Conservation (phyloP, 495 filamentous ascomycete genomes). For the Podospora didyma region DNA sequence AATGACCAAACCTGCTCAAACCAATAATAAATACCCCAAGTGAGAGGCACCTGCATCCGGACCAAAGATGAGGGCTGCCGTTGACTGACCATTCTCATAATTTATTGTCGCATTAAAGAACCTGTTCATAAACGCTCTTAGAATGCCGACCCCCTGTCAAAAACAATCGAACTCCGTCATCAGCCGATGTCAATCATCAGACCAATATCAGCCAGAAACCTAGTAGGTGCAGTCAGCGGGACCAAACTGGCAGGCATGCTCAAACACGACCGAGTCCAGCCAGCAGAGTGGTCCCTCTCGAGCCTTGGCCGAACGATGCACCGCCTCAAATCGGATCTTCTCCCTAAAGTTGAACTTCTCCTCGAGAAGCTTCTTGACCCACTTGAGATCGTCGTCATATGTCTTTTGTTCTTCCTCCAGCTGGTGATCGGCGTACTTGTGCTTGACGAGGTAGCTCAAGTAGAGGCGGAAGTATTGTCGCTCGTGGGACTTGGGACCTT, state of each 20-base stretch:
- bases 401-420: constrained; percentile 8
- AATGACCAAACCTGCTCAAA: too few species aligned
- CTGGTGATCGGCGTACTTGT: constrained; percentile 5
- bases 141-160: too few species aligned
- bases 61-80: too few species aligned
- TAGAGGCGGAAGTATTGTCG: constrained; percentile 26
- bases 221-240: background rate
- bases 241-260: constrained; percentile 19
- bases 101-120: too few species aligned
- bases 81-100: too few species aligned
- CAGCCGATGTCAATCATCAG: too few species aligned
- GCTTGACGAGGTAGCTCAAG: constrained; percentile 21
- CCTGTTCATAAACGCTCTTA: too few species aligned
- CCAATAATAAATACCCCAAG: too few species aligned
- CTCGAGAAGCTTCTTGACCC: constrained; percentile 25
- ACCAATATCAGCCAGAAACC: background rate
- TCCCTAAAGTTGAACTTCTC: constrained; percentile 20
- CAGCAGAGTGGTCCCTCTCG: constrained; percentile 10
- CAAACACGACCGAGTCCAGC: constrained; percentile 26
- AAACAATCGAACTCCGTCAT: too few species aligned
- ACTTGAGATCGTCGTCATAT: constrained; percentile 21
- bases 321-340: constrained; percentile 13
- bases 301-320: constrained; percentile 9
- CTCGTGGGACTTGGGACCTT: constrained; percentile 5
- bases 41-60: too few species aligned